Base-by-base conservation (phyloP, 305 asterid genomes). In the Fraxinus baroniana region DNA sequence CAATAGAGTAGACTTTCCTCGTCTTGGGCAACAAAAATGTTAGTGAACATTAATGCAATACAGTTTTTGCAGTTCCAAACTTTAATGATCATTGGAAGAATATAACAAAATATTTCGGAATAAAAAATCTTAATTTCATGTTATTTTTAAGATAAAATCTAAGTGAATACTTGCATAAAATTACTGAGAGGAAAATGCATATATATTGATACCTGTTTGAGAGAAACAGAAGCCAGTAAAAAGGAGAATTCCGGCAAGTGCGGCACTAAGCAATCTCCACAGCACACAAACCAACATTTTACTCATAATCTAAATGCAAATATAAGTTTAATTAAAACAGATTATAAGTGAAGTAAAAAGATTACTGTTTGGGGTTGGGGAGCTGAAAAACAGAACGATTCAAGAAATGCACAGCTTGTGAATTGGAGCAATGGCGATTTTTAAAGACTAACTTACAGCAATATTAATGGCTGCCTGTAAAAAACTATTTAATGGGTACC, bases 191-290 rank as follows among this genome's bases (percentile, higher is more conserved):
- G 32, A 62, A 62, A 62, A 7, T 6, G 71, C 13, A 62, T 2
- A 62, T 17, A 36, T 36, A 5, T 36, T 17, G 0, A 5, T 85
- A 93, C 97, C 97, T 91, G 75, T 84, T 77, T 89, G 84, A 20
- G 95, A 89, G 46, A 86, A 89, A 76, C 88, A 88, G 84, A 90
- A 79, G 75, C 87, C 86, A 81, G 80, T 86, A 83, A 84, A 85
- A 80, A 83, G 55, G 68, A 90, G 72, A 74, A 86, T 76, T 64
- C 85, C 91, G 81, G 86, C 75, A 83, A 86, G 80, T 33, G 85
- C 88, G 79, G 80, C 74, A 76, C 33, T 75, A 17, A 85, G 20
- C 8, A 77, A 80, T 78, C 81, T 78, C 86, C 75, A 77, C 57
- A 82, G 10, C 8, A 74, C 70, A 70, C 55, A 64, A 68, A 44